phyloP scores from a whole-genome alignment of 257 asterid genomes.

The Plantago elongata region DNA sequence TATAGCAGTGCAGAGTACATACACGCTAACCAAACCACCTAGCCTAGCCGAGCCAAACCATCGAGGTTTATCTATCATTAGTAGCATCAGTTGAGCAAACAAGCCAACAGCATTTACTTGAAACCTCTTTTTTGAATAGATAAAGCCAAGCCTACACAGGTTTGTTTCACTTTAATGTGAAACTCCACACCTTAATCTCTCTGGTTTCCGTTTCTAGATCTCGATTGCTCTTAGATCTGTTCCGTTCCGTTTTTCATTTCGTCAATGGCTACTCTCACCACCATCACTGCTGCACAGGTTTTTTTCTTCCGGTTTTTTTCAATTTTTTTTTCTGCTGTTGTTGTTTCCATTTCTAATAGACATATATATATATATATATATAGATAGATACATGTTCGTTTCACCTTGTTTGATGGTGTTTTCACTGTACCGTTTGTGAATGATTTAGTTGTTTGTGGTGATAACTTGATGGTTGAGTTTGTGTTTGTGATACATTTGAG shows the following conservation, averaged over 20 bases:
- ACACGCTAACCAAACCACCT: too few relatives aligned
- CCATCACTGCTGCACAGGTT: constrained; percentile 91
- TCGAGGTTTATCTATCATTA: too few relatives aligned
- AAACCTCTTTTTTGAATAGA: too few relatives aligned
- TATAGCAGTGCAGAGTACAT: too few relatives aligned
- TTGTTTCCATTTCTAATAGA: not conserved
- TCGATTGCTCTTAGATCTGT: constrained; percentile 56
- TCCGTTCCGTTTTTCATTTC: constrained; percentile 22
- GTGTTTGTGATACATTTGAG: too few relatives aligned
- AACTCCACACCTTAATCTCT: constrained; percentile 24
- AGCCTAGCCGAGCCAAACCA: too few relatives aligned
- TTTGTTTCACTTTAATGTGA: constrained; percentile 23
- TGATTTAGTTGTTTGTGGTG: constrained; percentile 5
- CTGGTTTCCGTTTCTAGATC: constrained; percentile 38
- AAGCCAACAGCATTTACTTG: too few relatives aligned
- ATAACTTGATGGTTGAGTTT: too few relatives aligned
- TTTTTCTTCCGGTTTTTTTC: constrained; percentile 3
- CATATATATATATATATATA: not conserved
- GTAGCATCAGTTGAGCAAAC: too few relatives aligned
- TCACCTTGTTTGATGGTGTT: constrained; percentile 11
- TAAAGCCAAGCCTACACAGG: too few relatives aligned
- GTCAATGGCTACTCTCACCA: constrained; percentile 64
- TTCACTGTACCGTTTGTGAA: too few relatives aligned
- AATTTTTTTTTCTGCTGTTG: not conserved
- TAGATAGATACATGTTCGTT: constrained; percentile 8